phyloP scores from a whole-genome alignment of 2,329 filamentous ascomycete genomes.

The Septoria petroselini region DNA sequence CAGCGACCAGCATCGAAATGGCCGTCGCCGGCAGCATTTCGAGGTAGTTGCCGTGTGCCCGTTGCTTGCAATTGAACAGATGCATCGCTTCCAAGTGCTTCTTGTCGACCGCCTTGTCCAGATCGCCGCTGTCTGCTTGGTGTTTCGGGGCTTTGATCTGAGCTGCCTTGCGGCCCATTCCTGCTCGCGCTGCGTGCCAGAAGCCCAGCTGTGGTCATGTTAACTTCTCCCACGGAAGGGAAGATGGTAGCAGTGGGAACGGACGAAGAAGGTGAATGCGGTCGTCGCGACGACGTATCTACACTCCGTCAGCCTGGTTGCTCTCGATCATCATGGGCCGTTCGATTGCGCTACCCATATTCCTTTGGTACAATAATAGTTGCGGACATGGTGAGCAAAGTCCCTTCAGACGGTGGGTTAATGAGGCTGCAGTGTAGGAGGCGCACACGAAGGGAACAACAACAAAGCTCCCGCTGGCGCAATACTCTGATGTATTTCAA shows the following conservation, averaged over 20 bases:
- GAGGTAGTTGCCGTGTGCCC: constrained; percentile 55
- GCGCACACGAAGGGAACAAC: neutral
- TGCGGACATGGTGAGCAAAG: constrained; percentile 23
- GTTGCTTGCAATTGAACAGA: constrained; percentile 53
- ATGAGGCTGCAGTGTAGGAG: neutral
- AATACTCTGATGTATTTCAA: too few species aligned
- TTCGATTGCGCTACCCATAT: constrained; percentile 53
- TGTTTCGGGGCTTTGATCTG: constrained; percentile 57
- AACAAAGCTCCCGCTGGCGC: neutral
- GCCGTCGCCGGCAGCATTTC: constrained; percentile 57
- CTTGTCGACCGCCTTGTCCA: constrained; percentile 42
- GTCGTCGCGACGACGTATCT: constrained; percentile 57
- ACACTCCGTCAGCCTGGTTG: constrained; percentile 13
- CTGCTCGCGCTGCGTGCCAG: constrained; percentile 51
- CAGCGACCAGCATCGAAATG: constrained; percentile 52
- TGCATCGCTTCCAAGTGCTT: constrained; percentile 45
- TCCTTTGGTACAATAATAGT: constrained; percentile 47
- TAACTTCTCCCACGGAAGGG: neutral
- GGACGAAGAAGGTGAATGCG: constrained; percentile 51
- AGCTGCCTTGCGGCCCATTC: constrained; percentile 50
- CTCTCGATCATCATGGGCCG: too few species aligned
- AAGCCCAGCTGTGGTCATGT: constrained; percentile 41
- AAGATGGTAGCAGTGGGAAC: neutral
- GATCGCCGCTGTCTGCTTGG: constrained; percentile 56
- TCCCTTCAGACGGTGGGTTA: neutral